Base-by-base conservation (phyloP, 352 stramenopile species). In the Phytophthora nicotianae region DNA sequence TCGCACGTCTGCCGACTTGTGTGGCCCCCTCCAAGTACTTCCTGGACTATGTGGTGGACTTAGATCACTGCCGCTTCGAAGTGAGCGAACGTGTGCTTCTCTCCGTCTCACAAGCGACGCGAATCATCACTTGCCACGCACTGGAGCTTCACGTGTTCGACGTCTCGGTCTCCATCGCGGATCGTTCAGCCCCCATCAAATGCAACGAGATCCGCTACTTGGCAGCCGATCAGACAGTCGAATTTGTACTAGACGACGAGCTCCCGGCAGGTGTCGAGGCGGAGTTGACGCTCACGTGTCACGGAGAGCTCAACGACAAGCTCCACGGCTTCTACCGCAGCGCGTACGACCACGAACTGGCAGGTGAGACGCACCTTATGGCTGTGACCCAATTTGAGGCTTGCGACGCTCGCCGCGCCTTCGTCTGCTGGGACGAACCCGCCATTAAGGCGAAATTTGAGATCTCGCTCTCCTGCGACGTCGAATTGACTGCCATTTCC, bases 371-470 rank as follows among this genome's bases (percentile, higher is more conserved):
- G 52, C 95, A 96, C 38, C 73, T 98, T 26, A 98, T 99, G 88
- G 96, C 96, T 3, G 96, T 95, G 23, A 91, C 83, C 50, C 81
- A 93, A 63, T 93, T 93, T 50, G 79, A 87, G 55, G 87, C 88
- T 41, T 90, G 90, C 49, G 87, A 98, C 49, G 88, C 89, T n/a
- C 87, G 97, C 47, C 87, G 95, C 19, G 96, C 95, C 23, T 99
- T 99, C 68, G 96, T 97, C 7, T 99, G 97, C 80, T 98, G 97
- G 88, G 97, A 99, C 74, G 97, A 99, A 74, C 97, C 97, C 2
- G 88, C 92, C 14, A 79, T 97, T 32, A 99, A 99, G 79, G 96
- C 97, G 20, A 89, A 87, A 17, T 99, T 98, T 70, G 75, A 90
- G 50, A 90, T 99, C 49, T 90, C 86, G 6, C 89, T 99, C 48